Evolutionary conservation across 495 filamentous ascomycete genomes (phyloP), one percentile per base, ranked within the genome.

Genomic region (Parathielavia appendiculata): DNA sequence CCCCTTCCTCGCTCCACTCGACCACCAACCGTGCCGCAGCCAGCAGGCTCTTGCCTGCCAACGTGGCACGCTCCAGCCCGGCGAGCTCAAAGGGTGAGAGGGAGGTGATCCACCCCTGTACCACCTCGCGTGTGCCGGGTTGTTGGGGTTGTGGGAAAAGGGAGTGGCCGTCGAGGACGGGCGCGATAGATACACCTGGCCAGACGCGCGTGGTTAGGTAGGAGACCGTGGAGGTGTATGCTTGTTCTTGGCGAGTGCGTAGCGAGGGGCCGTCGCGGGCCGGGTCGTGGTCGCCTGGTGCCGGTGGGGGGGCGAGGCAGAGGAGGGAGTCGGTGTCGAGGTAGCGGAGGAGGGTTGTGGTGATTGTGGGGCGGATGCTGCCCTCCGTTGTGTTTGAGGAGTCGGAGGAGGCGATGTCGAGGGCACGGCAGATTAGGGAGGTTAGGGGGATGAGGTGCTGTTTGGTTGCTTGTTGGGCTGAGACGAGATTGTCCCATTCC

Each of bases 241-340:
- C 76, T 39, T 77, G 73, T 51, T 81, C 74, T 73, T 98, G 93
- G n/a, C 83, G 70, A 13, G 85, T 78, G n/a, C 90, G 76, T 11
- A 98, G 76, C 12, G 53, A 22, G 41, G 12, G 38, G 13, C 5
- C 35, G 46, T 22, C 22, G 10, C 11, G 19, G 22, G 39, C 1
- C 2, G 45, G n/a, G 22, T n/a, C 36, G 36, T 20, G 68, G 52
- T 79, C 67, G 7, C 72, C 62, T 12, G 71, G 64, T 11, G 74
- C 66, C 26, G 75, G 71, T 19, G 74, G 71, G 62, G 87, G 87
- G 20, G 89, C 90, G 86, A 88, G 92, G 77, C 93, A 98, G 11
- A 98, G 81, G n/a, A 97, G 74, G 0, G 89, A 92, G 71, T 98
- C 93, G 0, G 93, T 98, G 56, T 91, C 84, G 8, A 98, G 76